Conservation (phyloP, 768 basidiomycete genomes). For the Termitomyces sp. region DNA sequence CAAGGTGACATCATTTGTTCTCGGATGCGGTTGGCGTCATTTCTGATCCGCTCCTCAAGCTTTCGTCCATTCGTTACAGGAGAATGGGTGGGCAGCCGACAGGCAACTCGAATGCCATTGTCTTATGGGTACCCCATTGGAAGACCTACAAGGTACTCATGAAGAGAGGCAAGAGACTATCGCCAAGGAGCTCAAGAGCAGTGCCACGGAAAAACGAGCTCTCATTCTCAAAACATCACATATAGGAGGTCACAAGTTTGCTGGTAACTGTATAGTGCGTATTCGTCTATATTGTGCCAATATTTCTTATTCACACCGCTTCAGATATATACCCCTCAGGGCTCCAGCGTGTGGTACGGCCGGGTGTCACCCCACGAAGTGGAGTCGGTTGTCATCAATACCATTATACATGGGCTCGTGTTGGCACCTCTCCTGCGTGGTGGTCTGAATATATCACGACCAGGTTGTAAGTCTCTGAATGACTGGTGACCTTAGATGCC, state of each 20-base stretch:
- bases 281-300: background rate
- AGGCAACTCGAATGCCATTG: constrained; percentile 64
- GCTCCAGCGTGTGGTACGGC: constrained; percentile 90
- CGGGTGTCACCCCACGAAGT: constrained; percentile 90
- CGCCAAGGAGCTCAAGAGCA: constrained; percentile 46
- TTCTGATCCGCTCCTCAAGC: constrained; percentile 35
- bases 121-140: constrained; percentile 51
- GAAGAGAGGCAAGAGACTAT: constrained; percentile 57
- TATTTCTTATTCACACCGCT: background rate
- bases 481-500: constrained; percentile 53
- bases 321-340: constrained; percentile 85
- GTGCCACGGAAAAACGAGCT: constrained; percentile 57
- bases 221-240: constrained; percentile 88
- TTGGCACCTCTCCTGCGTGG: constrained; percentile 84
- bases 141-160: constrained; percentile 48
- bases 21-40: constrained; percentile 1
- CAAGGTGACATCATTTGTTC: constrained; percentile 43
- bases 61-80: constrained; percentile 58
- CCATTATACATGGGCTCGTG: constrained; percentile 80
- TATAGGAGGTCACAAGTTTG: constrained; percentile 90
- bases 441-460: constrained; percentile 73
- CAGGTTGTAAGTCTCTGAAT: constrained; percentile 62
- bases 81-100: constrained; percentile 71
- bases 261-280: constrained; percentile 87
- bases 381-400: constrained; percentile 80